Percentiles rank a stretch among this genome's conserved stretches.
phyloP scores from a whole-genome alignment of 371 early-diverging fungal genomes.

The Capniomyces stellatus region DNA sequence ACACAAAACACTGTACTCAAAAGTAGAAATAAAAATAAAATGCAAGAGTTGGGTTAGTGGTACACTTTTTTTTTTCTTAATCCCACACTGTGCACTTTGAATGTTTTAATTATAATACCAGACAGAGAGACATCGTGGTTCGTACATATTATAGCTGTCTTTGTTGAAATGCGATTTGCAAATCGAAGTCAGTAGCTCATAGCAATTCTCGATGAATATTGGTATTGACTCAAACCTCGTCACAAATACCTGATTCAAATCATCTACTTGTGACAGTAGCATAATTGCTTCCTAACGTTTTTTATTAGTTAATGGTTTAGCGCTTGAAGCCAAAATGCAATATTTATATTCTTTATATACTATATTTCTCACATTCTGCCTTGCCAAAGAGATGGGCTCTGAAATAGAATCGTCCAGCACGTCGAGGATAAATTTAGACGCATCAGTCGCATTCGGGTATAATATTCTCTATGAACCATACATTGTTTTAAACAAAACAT shows the following conservation, averaged over 20 bases:
- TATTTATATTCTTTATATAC: background rate
- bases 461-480: too few species aligned
- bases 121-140: background rate
- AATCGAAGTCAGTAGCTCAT: background rate
- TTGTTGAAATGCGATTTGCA: background rate
- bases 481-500: too few species aligned
- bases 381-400: background rate
- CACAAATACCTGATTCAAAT: background rate
- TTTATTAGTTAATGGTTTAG: background rate
- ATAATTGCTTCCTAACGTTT: background rate
- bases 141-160: background rate
- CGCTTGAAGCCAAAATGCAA: background rate
- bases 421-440: too few species aligned
- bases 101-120: background rate
- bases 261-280: background rate
- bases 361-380: background rate
- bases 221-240: background rate
- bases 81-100: background rate
- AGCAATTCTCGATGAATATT: background rate
- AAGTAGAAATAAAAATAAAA: background rate
- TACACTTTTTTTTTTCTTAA: too few species aligned
- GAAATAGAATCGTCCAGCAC: background rate
- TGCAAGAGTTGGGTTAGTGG: too few species aligned
- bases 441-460: too few species aligned
- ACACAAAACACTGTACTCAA: background rate